phyloP scores from a whole-genome alignment of 306 rosid genomes.

The Albizia julibrissin region DNA sequence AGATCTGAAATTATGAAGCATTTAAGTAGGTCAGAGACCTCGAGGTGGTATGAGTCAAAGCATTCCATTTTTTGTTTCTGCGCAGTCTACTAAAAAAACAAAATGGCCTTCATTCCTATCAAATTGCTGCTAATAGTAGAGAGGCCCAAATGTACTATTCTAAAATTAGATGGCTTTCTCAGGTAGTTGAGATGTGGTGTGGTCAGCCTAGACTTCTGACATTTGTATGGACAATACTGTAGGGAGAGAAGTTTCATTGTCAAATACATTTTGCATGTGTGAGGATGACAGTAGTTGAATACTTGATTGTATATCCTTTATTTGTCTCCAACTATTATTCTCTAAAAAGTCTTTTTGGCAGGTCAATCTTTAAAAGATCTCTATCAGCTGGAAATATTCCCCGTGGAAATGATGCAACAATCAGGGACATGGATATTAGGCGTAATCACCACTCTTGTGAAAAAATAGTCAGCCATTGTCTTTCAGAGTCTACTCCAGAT shows the following conservation, averaged over 20 bases:
- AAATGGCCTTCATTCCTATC: background rate
- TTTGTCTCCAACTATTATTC: conserved; percentile 14
- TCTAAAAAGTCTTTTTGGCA: conserved; percentile 41
- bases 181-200: background rate
- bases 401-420: conserved; percentile 50
- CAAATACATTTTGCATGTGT: background rate
- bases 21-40: background rate
- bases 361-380: conserved; percentile 77
- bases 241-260: background rate
- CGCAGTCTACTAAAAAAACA: background rate
- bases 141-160: background rate
- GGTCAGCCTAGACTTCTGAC: background rate
- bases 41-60: conserved; percentile 9
- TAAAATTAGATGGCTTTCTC: background rate
- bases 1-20: background rate
- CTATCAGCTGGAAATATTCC: conserved; percentile 83
- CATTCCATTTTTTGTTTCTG: background rate
- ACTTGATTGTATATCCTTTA: background rate
- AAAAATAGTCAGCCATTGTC: conserved; percentile 33
- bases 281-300: background rate
- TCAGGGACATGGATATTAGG: conserved; percentile 43
- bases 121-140: background rate
- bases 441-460: conserved; percentile 43
- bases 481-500: conserved; percentile 61
- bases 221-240: background rate